A percentile compares a stretch with the other conserved stretches of the same genome.
Conservation (phyloP, 768 basidiomycete genomes). For the Kwoniella heveanensis region DNA sequence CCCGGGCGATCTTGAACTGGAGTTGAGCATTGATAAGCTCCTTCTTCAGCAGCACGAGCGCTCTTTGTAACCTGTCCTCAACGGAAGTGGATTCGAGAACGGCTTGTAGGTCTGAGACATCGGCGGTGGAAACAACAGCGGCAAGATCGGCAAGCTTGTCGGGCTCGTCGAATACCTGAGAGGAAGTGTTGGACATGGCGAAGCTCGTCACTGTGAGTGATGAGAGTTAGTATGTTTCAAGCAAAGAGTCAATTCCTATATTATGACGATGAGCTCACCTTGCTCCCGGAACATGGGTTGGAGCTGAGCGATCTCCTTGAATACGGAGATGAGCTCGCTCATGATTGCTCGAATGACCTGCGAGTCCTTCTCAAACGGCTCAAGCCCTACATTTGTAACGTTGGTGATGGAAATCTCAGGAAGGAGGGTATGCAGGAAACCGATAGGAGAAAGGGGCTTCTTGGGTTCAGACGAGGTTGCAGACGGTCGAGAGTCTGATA, state of each 20-base stretch:
- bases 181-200: slow-evolving; percentile 85
- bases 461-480: background rate
- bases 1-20: slow-evolving; percentile 85
- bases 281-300: slow-evolving; percentile 98
- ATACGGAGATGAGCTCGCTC: slow-evolving; percentile 92
- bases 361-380: slow-evolving; percentile 81
- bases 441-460: slow-evolving; percentile 39
- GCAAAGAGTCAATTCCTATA: too few relatives aligned
- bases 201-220: slow-evolving; percentile 72
- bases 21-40: slow-evolving; percentile 96
- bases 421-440: slow-evolving; percentile 62
- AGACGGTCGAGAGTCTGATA: background rate
- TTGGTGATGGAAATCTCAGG: slow-evolving; percentile 87
- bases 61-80: slow-evolving; percentile 85
- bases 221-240: background rate
- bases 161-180: slow-evolving; percentile 95
- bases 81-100: slow-evolving; percentile 84
- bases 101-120: slow-evolving; percentile 86
- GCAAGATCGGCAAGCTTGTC: slow-evolving; percentile 97
- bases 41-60: slow-evolving; percentile 90
- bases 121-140: slow-evolving; percentile 91
- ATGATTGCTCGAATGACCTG: slow-evolving; percentile 95
- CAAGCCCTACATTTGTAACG: slow-evolving; percentile 77
- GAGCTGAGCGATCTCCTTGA: slow-evolving; percentile 97
- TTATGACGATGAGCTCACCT: slow-evolving; percentile 53